A percentile compares a stretch with the other conserved stretches of the same genome.
Evolutionary conservation across 1,284 basidiomycete species (phyloP).

Genomic region (Pseudozyma flocculosa): DNA sequence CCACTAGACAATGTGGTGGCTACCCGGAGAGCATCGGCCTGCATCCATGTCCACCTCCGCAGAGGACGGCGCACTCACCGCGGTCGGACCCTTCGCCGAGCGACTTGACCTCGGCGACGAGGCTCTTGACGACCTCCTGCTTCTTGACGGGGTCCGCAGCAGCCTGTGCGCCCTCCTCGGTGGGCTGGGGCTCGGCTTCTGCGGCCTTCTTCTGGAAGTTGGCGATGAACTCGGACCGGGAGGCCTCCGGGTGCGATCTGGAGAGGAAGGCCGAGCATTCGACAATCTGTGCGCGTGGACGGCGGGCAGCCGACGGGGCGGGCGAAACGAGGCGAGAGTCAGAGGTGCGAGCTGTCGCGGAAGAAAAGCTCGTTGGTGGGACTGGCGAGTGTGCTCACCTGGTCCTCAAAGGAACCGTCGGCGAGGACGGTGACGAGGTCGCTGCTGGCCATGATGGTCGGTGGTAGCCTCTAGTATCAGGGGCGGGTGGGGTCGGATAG

Average conservation of each 20-base stretch:
- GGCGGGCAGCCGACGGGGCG: slow-evolving; percentile 1
- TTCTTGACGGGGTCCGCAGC: slow-evolving; percentile 21
- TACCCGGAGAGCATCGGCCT: too few species aligned
- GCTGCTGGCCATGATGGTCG: slow-evolving; percentile 30
- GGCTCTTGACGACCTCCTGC: slow-evolving; percentile 26
- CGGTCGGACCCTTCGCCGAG: slow-evolving; percentile 50
- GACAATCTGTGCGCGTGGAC: slow-evolving; percentile 26
- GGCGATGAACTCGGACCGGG: slow-evolving; percentile 45
- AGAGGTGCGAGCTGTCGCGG: not conserved
- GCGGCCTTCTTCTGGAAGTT: slow-evolving; percentile 33
- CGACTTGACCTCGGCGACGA: slow-evolving; percentile 35
- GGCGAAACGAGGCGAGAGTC: not conserved
- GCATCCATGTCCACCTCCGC: too few species aligned
- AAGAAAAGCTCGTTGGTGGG: too few species aligned
- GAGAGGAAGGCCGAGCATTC: slow-evolving; percentile 49
- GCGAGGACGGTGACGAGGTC: slow-evolving; percentile 54
- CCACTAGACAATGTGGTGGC: too few species aligned
- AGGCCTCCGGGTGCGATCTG: slow-evolving; percentile 41
- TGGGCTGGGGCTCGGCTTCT: slow-evolving; percentile 26
- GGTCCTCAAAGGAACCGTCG: slow-evolving; percentile 52
- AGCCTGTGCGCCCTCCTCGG: slow-evolving; percentile 4
- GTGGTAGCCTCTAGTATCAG: too few species aligned
- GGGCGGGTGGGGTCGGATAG: too few species aligned
- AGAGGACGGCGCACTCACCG: slow-evolving; percentile 6
- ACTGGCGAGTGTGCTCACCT: too few species aligned